Percentiles rank a stretch among this genome's conserved stretches.
Conservation (phyloP, 768 basidiomycete genomes). For the Suillus americanus region DNA sequence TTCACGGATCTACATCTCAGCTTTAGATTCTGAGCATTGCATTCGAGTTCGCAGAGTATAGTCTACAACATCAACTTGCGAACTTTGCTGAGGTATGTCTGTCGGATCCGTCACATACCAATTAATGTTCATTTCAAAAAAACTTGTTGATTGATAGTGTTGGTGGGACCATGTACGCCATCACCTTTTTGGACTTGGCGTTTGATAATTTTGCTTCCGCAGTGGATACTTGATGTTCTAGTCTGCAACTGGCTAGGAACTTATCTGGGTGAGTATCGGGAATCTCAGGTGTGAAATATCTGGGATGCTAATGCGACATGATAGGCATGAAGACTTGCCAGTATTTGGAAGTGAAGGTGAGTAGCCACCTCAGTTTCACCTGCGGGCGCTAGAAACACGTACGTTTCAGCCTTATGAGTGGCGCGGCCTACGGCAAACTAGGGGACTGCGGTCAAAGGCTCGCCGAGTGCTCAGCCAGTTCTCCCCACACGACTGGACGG, state of each 20-base stretch:
- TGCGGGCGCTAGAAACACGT: conserved; percentile 1
- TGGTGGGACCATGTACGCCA: conserved; percentile 89
- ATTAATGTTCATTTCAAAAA: conserved; percentile 11
- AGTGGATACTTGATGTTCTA: conserved; percentile 89
- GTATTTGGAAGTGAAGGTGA: conserved; percentile 84
- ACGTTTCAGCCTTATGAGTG: conserved; percentile 71
- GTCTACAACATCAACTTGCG: conserved; percentile 81
- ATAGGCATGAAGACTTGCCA: conserved; percentile 86
- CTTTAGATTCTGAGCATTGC: conserved; percentile 80
- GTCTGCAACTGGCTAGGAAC: conserved; percentile 89
- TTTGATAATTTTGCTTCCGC: conserved; percentile 16
- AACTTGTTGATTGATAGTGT: conserved; percentile 46
- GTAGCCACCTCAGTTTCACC: conserved; percentile 13
- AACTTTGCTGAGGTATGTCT: conserved; percentile 80
- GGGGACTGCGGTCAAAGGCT: conserved; percentile 76
- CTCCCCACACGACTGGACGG: conserved; percentile 84
- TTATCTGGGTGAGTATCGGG: conserved; percentile 58
- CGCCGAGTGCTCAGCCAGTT: conserved; percentile 80
- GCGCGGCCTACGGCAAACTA: conserved; percentile 79
- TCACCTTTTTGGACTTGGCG: conserved; percentile 8
- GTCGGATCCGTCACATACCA: conserved; percentile 16
- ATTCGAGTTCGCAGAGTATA: conserved; percentile 88
- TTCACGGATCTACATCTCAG: conserved; percentile 11
- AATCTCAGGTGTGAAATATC: conserved; percentile 10
- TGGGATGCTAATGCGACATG: conserved; percentile 16